Percentiles rank a stretch among this genome's conserved stretches.
These are phyloP conservation scores for Erythrophleum ivorense DNA, from an alignment of 331 rosid species.

Conservation along the genomic window DNA sequence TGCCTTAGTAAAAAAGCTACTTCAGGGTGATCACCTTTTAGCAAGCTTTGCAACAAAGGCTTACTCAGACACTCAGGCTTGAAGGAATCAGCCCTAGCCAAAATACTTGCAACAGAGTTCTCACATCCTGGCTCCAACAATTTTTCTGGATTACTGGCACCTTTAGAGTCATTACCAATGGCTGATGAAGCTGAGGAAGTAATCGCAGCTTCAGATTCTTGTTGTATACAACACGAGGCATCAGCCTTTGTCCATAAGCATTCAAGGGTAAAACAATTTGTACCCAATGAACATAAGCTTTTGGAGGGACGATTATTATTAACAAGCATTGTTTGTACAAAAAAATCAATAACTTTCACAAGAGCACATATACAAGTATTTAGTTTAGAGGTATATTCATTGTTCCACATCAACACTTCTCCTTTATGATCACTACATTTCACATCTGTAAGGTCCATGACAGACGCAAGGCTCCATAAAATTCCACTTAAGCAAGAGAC, in stretches of 20 bases:
- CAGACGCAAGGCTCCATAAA: conserved; percentile 72
- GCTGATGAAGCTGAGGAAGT: conserved; percentile 47
- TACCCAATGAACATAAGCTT: conserved; percentile 41
- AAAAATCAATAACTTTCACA: conserved; percentile 49
- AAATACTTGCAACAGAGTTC: conserved; percentile 51
- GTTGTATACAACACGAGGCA: conserved; percentile 31
- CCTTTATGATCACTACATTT: conserved; percentile 41
- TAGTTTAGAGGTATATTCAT: conserved; percentile 52
- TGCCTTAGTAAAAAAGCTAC: conserved; percentile 71
- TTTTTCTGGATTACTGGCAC: conserved; percentile 41
- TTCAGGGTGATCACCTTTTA: conserved; percentile 68
- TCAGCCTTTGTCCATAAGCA: conserved; percentile 41
- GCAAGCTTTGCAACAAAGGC: conserved; percentile 63
- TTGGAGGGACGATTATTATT: conserved; percentile 44
- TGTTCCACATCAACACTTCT: conserved; percentile 51
- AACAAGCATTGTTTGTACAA: conserved; percentile 54
- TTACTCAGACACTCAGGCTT: conserved; percentile 56
- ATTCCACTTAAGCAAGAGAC: conserved; percentile 75
- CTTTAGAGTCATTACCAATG: conserved; percentile 37
- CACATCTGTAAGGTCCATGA: conserved; percentile 46
- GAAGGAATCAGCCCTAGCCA: conserved; percentile 57
- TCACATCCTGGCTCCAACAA: conserved; percentile 41
- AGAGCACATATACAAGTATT: conserved; percentile 55
- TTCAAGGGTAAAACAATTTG: conserved; percentile 34
- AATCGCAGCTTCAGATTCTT: conserved; percentile 45